Evolutionary conservation across 768 basidiomycete genomes (phyloP).

Genomic region (Pisolithus orientalis): DNA sequence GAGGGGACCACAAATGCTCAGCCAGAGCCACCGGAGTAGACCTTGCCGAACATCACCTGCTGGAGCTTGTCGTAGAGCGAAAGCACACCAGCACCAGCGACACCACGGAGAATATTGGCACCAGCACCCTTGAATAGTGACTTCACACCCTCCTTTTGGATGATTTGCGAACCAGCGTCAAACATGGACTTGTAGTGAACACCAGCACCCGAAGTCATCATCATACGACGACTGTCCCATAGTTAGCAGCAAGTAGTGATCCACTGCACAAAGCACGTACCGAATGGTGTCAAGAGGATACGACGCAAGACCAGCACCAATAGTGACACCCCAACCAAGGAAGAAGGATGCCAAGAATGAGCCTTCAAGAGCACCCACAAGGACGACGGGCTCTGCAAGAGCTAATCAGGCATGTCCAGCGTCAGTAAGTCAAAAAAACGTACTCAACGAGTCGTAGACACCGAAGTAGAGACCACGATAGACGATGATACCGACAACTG

Average conservation of each 20-base stretch:
- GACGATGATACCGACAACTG: conserved; percentile 98
- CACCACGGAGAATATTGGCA: conserved; percentile 95
- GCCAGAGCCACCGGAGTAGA: conserved; percentile 86
- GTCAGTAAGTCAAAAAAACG: conserved; percentile 31
- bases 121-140: conserved; percentile 99
- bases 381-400: conserved; percentile 84
- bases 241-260: conserved; percentile 12
- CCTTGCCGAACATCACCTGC: conserved; percentile 95
- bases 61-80: conserved; percentile 99
- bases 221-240: conserved; percentile 92
- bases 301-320: conserved; percentile 98
- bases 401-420: conserved; percentile 18
- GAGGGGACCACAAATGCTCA: conserved; percentile 10
- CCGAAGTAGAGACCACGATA: conserved; percentile 99
- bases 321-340: conserved; percentile 99
- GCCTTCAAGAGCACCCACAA: conserved; percentile 91
- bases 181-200: conserved; percentile 99
- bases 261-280: conserved; percentile 26
- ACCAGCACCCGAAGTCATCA: conserved; percentile 98
- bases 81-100: conserved; percentile 99
- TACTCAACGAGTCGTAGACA: conserved; percentile 91
- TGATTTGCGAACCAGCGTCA: conserved; percentile 90
- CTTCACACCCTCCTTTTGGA: conserved; percentile 91
- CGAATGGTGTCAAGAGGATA: conserved; percentile 91
- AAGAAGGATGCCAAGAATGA: conserved; percentile 96